Conservation (phyloP, 2,329 filamentous ascomycete genomes). For the Hypocreales sp. region DNA sequence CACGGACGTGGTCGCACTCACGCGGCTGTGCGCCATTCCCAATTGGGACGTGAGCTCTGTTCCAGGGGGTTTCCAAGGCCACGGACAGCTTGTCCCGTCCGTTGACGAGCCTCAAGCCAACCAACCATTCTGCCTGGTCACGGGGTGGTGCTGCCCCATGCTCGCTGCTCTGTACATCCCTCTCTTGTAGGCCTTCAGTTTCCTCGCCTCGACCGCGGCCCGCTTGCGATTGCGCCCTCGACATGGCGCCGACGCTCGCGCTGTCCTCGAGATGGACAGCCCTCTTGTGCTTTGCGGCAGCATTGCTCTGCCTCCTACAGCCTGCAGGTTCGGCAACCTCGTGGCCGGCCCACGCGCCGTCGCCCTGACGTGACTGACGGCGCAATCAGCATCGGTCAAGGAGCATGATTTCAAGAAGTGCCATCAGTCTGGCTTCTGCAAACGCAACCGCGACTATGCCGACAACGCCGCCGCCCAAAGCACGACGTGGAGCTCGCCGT, state of each 20-base stretch:
- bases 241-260: slow-evolving; percentile 34
- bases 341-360: background rate
- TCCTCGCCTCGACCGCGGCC: no score
- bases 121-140: no score
- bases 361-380: no score
- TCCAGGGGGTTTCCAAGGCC: no score
- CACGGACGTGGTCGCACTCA: no score
- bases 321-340: slow-evolving; percentile 41
- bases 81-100: no score
- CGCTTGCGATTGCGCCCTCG: no score
- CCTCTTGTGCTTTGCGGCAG: slow-evolving; percentile 41
- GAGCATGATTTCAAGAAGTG: slow-evolving; percentile 97
- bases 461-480: slow-evolving; percentile 54
- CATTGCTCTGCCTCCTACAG: slow-evolving; percentile 44
- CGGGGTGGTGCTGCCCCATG: no score
- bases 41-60: no score
- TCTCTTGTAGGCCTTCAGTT: slow-evolving; percentile 3
- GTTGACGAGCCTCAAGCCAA: no score
- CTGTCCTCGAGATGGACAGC: slow-evolving; percentile 49
- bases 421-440: slow-evolving; percentile 91
- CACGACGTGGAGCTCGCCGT: slow-evolving; percentile 63
- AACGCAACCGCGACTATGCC: slow-evolving; percentile 80
- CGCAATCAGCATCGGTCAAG: slow-evolving; percentile 64
- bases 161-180: no score
- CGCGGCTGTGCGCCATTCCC: no score